Percentiles rank a stretch among this genome's conserved stretches.
Evolutionary conservation across 1,284 basidiomycete species (phyloP).

Genomic region (Melampsora occidentalis): DNA sequence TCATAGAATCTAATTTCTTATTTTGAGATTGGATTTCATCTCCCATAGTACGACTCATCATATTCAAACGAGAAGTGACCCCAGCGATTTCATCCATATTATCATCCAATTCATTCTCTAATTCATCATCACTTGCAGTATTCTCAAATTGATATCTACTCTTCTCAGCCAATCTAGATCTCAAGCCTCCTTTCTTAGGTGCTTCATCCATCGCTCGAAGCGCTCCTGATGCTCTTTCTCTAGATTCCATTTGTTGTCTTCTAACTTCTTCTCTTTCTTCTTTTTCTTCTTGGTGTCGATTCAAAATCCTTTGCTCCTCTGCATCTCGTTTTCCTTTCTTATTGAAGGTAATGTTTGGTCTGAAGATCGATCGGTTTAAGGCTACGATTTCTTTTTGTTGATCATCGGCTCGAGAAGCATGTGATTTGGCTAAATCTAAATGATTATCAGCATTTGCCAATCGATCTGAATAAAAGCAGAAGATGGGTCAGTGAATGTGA

Average conservation of each 20-base stretch:
- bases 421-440: conserved; percentile 87
- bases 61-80: conserved; percentile 76
- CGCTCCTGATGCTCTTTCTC: conserved; percentile 77
- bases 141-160: conserved; percentile 90
- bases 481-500: background rate
- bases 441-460: conserved; percentile 94
- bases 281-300: conserved; percentile 85
- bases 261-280: conserved; percentile 78
- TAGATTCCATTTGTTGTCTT: conserved; percentile 78
- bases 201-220: conserved; percentile 51
- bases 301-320: conserved; percentile 80
- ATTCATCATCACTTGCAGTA: conserved; percentile 90
- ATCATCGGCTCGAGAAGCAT: conserved; percentile 84
- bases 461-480: conserved; percentile 53
- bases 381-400: conserved; percentile 89
- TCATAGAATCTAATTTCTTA: conserved; percentile 66
- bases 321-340: conserved; percentile 86
- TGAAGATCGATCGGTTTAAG: conserved; percentile 92
- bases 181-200: conserved; percentile 30
- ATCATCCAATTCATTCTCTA: conserved; percentile 73
- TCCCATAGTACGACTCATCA: conserved; percentile 77
- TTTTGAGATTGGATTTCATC: conserved; percentile 74
- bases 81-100: conserved; percentile 86
- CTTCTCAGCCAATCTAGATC: conserved; percentile 51
- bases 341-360: conserved; percentile 83